Percentiles rank a stretch among this genome's conserved stretches.
Evolutionary conservation across 2,329 filamentous ascomycete genomes (phyloP).

Genomic region (Pyricularia sp.): DNA sequence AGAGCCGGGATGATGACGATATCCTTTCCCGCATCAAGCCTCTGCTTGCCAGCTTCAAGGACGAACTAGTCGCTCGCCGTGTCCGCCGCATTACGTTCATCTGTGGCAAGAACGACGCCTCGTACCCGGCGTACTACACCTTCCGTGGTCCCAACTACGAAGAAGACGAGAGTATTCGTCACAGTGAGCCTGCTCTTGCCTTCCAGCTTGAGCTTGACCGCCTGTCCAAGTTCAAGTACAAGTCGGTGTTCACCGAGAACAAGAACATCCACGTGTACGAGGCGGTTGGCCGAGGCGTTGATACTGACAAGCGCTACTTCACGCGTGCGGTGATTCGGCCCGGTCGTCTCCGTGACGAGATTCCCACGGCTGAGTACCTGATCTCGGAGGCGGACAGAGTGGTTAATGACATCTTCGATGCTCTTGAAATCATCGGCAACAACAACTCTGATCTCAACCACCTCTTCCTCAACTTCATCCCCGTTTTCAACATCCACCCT

Average conservation of each 20-base stretch:
- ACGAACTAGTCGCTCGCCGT: conserved; percentile 66
- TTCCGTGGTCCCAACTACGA: conserved; percentile 86
- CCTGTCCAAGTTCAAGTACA: conserved; percentile 94
- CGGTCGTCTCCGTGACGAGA: conserved; percentile 88
- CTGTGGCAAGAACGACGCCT: conserved; percentile 85
- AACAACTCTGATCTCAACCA: conserved; percentile 99
- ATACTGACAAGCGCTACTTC: conserved; percentile 97
- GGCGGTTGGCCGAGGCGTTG: conserved; percentile 84
- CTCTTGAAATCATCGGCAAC: conserved; percentile 95
- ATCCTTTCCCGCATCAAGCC: conserved; percentile 61
- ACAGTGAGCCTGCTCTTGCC: conserved; percentile 88
- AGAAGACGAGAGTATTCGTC: conserved; percentile 91
- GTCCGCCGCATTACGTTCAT: conserved; percentile 92
- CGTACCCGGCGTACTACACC: conserved; percentile 94
- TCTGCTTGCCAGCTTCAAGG: conserved; percentile 68
- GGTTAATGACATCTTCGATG: conserved; percentile 96
- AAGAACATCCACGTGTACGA: conserved; percentile 99
- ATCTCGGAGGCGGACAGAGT: conserved; percentile 93
- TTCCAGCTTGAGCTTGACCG: conserved; percentile 97
- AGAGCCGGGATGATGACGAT: conserved; percentile 71
- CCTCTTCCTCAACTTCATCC: conserved; percentile 99
- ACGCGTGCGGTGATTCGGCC: conserved; percentile 90
- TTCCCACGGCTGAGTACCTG: conserved; percentile 95
- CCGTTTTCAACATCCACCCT: conserved; percentile 85
- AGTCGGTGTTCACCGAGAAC: conserved; percentile 97